Conservation (phyloP, 164 flowering plant genomes). For the Aristolochia fimbriata region DNA sequence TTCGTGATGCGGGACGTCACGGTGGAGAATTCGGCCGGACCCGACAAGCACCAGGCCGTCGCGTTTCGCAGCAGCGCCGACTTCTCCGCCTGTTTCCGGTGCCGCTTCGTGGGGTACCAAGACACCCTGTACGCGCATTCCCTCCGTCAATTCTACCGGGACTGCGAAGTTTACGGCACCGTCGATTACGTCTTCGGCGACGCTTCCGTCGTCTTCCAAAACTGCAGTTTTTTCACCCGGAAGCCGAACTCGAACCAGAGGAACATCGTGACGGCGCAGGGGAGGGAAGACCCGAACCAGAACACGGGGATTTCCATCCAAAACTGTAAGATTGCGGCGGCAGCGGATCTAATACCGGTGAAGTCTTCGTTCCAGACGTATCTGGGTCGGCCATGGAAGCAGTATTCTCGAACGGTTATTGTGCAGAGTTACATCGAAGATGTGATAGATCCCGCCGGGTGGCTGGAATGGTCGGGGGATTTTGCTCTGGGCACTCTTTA, state of each 20-base stretch:
- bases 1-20: constrained; percentile 45
- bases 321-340: constrained; percentile 50
- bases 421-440: constrained; percentile 37
- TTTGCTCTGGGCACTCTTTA: constrained; percentile 59
- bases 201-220: constrained; percentile 47
- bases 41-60: constrained; percentile 60
- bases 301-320: constrained; percentile 71
- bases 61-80: constrained; percentile 43
- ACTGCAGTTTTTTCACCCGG: constrained; percentile 43
- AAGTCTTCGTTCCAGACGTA: constrained; percentile 32
- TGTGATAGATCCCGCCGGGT: constrained; percentile 56
- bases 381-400: constrained; percentile 85
- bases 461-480: constrained; percentile 59
- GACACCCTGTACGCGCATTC: constrained; percentile 25
- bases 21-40: constrained; percentile 56
- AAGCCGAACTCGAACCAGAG: constrained; percentile 32
- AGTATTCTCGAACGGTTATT: constrained; percentile 60
- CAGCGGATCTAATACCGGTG: constrained; percentile 47
- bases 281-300: constrained; percentile 69
- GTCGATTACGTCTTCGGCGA: constrained; percentile 63
- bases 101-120: constrained; percentile 55
- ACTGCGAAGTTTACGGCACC: constrained; percentile 52
- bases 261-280: constrained; percentile 80
- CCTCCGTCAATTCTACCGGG: constrained; percentile 48
- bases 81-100: constrained; percentile 43